Conservation (phyloP, 306 rosid species). For the Trichosanthes cucumerina region DNA sequence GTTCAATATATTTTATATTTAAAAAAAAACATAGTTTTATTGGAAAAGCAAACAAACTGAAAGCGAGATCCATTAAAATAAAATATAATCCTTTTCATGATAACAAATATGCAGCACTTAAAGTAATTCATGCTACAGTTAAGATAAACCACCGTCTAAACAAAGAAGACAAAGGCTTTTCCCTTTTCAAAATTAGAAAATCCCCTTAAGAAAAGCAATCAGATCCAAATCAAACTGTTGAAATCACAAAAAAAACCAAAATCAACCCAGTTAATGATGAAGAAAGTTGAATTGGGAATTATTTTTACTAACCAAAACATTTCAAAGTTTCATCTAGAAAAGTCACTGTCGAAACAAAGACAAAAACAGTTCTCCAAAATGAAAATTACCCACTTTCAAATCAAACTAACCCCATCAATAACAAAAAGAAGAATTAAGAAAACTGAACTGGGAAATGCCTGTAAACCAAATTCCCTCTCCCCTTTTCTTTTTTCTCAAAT, state of each 20-base stretch:
- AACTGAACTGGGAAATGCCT: not conserved
- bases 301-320: no score
- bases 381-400: not conserved
- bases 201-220: not conserved
- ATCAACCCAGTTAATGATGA: constrained; percentile 1
- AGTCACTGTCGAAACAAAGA: not conserved
- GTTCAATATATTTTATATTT: constrained; percentile 14
- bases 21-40: not conserved
- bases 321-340: not conserved
- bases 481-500: not conserved
- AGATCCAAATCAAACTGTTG: not conserved
- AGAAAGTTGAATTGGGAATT: not conserved
- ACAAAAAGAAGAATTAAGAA: not conserved
- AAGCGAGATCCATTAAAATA: constrained; percentile 3
- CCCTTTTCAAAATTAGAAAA: not conserved
- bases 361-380: not conserved
- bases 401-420: not conserved
- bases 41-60: not conserved
- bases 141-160: constrained; percentile 1
- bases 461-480: not conserved
- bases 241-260: not conserved
- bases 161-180: not conserved
- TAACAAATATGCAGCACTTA: not conserved
- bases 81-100: constrained; percentile 4
- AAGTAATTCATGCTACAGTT: not conserved